Evolutionary conservation across 2,329 filamentous ascomycete genomes (phyloP).

Genomic region (Lachnellula hyalina): DNA sequence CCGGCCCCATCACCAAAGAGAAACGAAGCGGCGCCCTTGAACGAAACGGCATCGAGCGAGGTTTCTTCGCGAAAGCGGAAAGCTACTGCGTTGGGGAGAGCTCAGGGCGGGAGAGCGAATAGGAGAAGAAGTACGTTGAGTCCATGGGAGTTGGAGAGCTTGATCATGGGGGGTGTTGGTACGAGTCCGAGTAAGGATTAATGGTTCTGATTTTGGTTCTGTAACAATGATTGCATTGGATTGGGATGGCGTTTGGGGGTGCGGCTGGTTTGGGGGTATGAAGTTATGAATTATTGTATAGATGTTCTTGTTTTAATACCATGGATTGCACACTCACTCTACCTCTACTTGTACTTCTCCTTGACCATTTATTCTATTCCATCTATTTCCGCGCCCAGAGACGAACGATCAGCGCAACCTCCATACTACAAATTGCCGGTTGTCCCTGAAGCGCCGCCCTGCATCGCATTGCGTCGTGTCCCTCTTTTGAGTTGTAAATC

Average conservation of each 20-base stretch:
- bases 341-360: too few relatives aligned
- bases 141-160: constrained; percentile 65
- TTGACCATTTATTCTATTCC: too few relatives aligned
- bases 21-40: constrained; percentile 6
- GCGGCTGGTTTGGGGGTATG: not conserved
- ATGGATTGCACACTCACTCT: too few relatives aligned
- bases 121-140: constrained; percentile 70
- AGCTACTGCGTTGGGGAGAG: constrained; percentile 30
- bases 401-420: too few relatives aligned
- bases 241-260: not conserved
- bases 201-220: not conserved
- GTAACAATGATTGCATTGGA: not conserved
- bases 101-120: constrained; percentile 42
- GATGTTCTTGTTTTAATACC: not conserved
- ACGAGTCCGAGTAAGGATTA: constrained; percentile 1
- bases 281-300: constrained; percentile 1
- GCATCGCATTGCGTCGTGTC: too few relatives aligned
- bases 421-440: too few relatives aligned
- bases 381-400: too few relatives aligned
- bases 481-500: too few relatives aligned
- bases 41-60: constrained; percentile 1
- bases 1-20: constrained; percentile 15
- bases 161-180: constrained; percentile 43
- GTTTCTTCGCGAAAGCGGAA: constrained; percentile 35
- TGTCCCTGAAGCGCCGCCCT: too few relatives aligned